Conservation (phyloP, 2,329 filamentous ascomycete species). For the Chaetoscypha palmicola region DNA sequence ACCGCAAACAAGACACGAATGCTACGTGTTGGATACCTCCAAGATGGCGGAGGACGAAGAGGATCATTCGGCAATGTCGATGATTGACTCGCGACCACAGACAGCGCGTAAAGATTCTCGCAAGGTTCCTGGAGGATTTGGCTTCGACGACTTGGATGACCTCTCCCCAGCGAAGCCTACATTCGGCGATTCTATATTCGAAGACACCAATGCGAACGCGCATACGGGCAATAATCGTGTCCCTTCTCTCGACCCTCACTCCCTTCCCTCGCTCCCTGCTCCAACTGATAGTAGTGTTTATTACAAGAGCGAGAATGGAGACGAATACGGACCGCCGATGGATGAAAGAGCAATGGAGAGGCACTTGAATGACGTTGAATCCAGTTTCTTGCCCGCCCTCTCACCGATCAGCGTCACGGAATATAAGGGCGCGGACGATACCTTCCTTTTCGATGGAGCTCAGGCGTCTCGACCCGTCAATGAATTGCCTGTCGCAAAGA, state of each 20-base stretch:
- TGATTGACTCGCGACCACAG: constrained; percentile 18
- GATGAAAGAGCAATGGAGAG: constrained; percentile 31
- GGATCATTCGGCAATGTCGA: constrained; percentile 13
- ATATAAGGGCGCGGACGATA: constrained; percentile 46
- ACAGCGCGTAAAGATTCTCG: constrained; percentile 24
- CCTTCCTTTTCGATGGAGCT: constrained; percentile 48
- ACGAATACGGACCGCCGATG: constrained; percentile 21
- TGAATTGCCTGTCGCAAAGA: background rate
- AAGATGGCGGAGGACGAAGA: constrained; percentile 29
- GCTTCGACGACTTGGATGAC: constrained; percentile 25
- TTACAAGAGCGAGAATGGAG: constrained; percentile 22
- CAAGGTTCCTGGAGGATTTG: constrained; percentile 25
- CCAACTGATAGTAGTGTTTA: constrained; percentile 27
- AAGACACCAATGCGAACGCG: constrained; percentile 14
- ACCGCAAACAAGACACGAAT: constrained; percentile 22
- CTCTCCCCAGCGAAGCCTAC: constrained; percentile 22
- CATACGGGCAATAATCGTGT: constrained; percentile 18
- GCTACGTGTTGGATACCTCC: constrained; percentile 20
- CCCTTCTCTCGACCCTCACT: constrained; percentile 21
- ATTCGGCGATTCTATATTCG: constrained; percentile 23
- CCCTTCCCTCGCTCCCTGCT: constrained; percentile 23
- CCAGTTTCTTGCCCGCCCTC: constrained; percentile 53
- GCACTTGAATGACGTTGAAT: constrained; percentile 57
- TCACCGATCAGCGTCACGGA: constrained; percentile 46
- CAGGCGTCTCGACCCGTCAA: constrained; percentile 4